phyloP scores from a whole-genome alignment of 371 early-diverging fungal species.

The Dichotomocladium elegans region DNA sequence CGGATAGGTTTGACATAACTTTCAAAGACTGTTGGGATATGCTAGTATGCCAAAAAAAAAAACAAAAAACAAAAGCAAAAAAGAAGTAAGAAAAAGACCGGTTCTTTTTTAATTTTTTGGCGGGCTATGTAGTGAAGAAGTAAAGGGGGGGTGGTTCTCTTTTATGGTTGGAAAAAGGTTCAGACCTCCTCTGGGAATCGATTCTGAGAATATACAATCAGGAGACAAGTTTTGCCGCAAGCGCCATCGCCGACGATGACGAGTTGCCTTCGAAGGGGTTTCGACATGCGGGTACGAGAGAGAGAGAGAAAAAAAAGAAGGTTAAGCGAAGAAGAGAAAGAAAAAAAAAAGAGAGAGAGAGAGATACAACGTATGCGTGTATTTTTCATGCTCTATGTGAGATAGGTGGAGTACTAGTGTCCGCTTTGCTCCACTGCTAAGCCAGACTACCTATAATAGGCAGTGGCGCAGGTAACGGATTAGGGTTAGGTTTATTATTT shows the following conservation, averaged over 20 bases:
- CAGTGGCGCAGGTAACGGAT: neutral
- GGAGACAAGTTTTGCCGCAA: constrained; percentile 58
- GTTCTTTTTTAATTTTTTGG: no score
- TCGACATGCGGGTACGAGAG: neutral
- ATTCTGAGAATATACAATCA: constrained; percentile 49
- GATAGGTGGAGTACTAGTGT: no score
- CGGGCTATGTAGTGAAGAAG: no score
- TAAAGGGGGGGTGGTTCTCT: no score
- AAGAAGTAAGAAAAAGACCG: no score
- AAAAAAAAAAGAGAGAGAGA: neutral
- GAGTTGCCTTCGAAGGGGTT: constrained; percentile 41
- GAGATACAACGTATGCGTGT: neutral
- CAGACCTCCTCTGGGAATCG: constrained; percentile 40
- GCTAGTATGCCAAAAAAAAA: no score
- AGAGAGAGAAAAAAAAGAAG: neutral
- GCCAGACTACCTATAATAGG: neutral
- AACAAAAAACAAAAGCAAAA: no score
- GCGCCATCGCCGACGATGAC: constrained; percentile 69
- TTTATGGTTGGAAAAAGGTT: no score
- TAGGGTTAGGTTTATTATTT: neutral
- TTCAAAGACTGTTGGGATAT: constrained; percentile 66
- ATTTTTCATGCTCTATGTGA: neutral
- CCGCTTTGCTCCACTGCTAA: neutral
- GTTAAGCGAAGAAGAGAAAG: neutral
- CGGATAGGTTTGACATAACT: constrained; percentile 61